Percentiles rank a stretch among this genome's conserved stretches.
These are phyloP conservation scores for Solanum etuberosum DNA, from an alignment of 257 asterid species.

Conservation along the genomic window DNA sequence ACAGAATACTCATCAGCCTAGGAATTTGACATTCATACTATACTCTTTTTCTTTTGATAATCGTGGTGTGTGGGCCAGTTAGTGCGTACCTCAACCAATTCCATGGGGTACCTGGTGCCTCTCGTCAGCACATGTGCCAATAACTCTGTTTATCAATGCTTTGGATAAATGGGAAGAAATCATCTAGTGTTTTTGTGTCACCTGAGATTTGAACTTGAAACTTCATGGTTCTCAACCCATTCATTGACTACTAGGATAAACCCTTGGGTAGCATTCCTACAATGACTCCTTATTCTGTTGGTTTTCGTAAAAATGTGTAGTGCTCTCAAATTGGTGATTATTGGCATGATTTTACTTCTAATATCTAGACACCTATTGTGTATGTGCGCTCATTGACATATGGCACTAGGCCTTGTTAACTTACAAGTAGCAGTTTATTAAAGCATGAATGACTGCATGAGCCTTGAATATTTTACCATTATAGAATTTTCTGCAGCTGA, in stretches of 20 bases:
- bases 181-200: background rate
- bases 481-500: background rate
- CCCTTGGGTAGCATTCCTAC: background rate
- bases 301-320: background rate
- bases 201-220: background rate
- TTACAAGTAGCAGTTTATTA: background rate
- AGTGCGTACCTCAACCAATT: background rate
- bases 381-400: background rate
- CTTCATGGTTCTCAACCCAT: background rate
- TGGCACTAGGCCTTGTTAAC: background rate
- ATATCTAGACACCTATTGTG: background rate
- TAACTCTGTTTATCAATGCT: background rate
- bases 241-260: background rate
- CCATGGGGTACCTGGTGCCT: background rate
- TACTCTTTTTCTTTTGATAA: background rate
- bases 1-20: background rate
- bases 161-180: background rate
- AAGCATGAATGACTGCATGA: background rate
- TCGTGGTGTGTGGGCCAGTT: background rate
- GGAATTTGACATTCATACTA: background rate
- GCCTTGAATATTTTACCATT: background rate
- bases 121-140: background rate
- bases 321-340: background rate
- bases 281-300: background rate
- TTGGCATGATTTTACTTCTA: background rate